These are phyloP conservation scores for Parathielavia appendiculata DNA, from an alignment of 495 filamentous ascomycete species.

Conservation along the genomic window DNA sequence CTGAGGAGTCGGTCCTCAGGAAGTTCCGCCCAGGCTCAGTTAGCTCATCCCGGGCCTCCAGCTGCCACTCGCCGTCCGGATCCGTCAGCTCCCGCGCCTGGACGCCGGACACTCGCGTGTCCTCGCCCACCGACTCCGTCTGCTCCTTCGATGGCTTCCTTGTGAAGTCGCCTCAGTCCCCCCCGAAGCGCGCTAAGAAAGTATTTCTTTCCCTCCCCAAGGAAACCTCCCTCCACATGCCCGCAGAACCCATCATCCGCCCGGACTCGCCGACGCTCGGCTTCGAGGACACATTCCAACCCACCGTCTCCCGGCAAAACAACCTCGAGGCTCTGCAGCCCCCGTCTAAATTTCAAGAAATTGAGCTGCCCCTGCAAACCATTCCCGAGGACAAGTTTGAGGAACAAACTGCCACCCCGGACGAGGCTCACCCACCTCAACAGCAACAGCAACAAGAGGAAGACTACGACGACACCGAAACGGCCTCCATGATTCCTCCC, in stretches of 20 bases:
- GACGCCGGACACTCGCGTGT: conserved; percentile 36
- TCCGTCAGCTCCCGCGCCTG: conserved; percentile 44
- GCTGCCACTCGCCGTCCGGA: conserved; percentile 41
- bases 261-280: conserved; percentile 45
- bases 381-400: conserved; percentile 19
- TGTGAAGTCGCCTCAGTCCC: conserved; percentile 21
- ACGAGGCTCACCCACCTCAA: background rate
- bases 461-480: conserved; percentile 20
- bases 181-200: conserved; percentile 42
- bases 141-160: conserved; percentile 37
- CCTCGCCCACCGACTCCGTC: conserved; percentile 42
- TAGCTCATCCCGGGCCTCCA: conserved; percentile 35
- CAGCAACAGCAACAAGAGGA: background rate
- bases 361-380: conserved; percentile 26
- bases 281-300: conserved; percentile 36
- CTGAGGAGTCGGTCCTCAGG: conserved; percentile 35
- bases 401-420: background rate
- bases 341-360: conserved; percentile 21
- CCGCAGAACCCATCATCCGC: conserved; percentile 39
- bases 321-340: conserved; percentile 17
- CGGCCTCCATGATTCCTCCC: conserved; percentile 35
- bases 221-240: conserved; percentile 22
- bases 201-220: conserved; percentile 48
- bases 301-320: conserved; percentile 8
- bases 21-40: conserved; percentile 32